Conservation (phyloP, 768 basidiomycete genomes). For the Pulveroboletus sp. region DNA sequence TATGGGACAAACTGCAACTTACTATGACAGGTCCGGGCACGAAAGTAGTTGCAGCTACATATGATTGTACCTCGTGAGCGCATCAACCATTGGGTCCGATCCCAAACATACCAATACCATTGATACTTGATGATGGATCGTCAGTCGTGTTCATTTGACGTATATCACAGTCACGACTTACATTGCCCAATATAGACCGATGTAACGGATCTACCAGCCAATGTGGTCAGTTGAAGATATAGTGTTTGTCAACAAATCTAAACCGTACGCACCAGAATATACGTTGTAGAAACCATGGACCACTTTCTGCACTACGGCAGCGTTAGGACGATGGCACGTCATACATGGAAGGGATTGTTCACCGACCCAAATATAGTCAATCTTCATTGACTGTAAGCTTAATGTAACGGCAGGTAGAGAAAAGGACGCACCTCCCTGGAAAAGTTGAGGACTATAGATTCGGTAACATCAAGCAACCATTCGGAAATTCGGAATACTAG, state of each 20-base stretch:
- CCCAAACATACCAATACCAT: neutral
- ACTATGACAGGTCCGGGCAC: neutral
- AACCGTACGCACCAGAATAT: neutral
- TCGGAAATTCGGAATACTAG: no score
- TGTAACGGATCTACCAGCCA: neutral
- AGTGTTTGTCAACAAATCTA: no score
- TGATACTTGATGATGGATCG: neutral
- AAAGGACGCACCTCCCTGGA: neutral
- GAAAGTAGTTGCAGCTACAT: constrained; percentile 1
- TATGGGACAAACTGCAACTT: neutral
- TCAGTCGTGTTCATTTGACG: no score
- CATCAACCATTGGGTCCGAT: neutral
- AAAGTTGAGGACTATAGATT: constrained; percentile 1
- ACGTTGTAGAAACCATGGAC: neutral
- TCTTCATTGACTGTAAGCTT: neutral
- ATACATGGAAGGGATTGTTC: no score
- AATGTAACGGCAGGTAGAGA: neutral
- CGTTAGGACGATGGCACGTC: neutral
- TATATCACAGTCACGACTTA: neutral
- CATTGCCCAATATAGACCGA: neutral
- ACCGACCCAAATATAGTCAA: constrained; percentile 3
- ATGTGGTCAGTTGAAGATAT: neutral
- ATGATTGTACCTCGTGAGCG: neutral
- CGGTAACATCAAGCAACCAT: neutral
- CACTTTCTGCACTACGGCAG: neutral